phyloP scores from a whole-genome alignment of 805 yeast genomes.

The Wickerhamomyces subpelliculosus region DNA sequence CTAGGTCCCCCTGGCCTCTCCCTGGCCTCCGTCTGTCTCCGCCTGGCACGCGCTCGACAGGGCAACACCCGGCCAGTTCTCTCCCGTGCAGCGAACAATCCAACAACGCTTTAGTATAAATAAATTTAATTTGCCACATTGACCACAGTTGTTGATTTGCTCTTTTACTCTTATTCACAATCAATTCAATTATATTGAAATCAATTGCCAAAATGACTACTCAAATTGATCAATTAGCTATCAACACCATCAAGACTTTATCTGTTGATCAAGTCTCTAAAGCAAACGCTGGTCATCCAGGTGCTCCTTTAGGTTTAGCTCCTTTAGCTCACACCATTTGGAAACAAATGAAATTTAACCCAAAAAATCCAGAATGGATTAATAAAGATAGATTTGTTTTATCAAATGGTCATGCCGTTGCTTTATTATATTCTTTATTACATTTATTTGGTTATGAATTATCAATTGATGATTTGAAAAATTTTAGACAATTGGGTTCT shows the following conservation, averaged over 20 bases:
- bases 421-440: slow-evolving; percentile 76
- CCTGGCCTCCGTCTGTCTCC: no score
- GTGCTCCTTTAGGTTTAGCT: slow-evolving; percentile 98
- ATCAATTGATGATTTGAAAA: slow-evolving; percentile 78
- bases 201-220: slow-evolving; percentile 7
- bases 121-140: neutral
- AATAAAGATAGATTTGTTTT: slow-evolving; percentile 93
- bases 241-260: slow-evolving; percentile 82
- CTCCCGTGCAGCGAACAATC: neutral
- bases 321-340: slow-evolving; percentile 89
- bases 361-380: slow-evolving; percentile 86
- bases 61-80: no score
- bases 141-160: neutral
- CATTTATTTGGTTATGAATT: slow-evolving; percentile 81
- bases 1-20: no score
- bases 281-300: slow-evolving; percentile 98
- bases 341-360: slow-evolving; percentile 78
- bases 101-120: neutral
- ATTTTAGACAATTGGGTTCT: slow-evolving; percentile 84
- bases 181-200: neutral
- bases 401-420: slow-evolving; percentile 96
- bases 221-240: slow-evolving; percentile 59
- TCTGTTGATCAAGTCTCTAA: slow-evolving; percentile 81
- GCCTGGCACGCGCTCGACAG: no score
- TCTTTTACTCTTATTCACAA: neutral